These are phyloP conservation scores for Cryphonectria nitschkei DNA, from an alignment of 2,329 filamentous ascomycete species.

Conservation along the genomic window DNA sequence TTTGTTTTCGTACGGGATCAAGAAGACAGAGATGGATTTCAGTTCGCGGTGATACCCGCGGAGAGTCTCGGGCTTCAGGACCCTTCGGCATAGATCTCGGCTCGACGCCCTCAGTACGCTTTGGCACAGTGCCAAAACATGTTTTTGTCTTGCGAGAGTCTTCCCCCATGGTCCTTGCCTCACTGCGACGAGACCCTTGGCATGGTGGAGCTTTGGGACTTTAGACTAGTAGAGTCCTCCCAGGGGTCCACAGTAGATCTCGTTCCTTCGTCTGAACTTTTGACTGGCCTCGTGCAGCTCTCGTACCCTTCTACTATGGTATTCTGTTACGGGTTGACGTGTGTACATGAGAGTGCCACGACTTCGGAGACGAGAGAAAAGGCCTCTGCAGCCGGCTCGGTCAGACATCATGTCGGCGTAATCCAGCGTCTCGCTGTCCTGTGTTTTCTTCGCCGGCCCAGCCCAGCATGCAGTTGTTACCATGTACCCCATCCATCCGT, in stretches of 20 bases:
- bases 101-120: not conserved
- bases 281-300: slow-evolving; percentile 25
- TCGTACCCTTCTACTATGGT: slow-evolving; percentile 14
- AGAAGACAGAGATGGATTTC: not conserved
- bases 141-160: not conserved
- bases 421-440: not conserved
- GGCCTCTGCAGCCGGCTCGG: not conserved
- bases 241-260: slow-evolving; percentile 24
- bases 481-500: not conserved
- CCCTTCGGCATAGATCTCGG: not conserved
- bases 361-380: not conserved
- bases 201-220: slow-evolving; percentile 20
- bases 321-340: slow-evolving; percentile 11
- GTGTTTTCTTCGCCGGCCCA: not conserved
- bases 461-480: not conserved
- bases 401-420: not conserved
- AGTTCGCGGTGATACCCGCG: not conserved
- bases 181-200: slow-evolving; percentile 21
- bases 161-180: slow-evolving; percentile 15
- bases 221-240: slow-evolving; percentile 28
- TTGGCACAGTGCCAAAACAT: slow-evolving; percentile 14
- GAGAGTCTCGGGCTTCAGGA: not conserved
- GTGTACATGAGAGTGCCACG: slow-evolving; percentile 3
- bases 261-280: slow-evolving; percentile 24
- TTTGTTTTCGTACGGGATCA: not conserved